Percentiles rank a stretch among this genome's conserved stretches.
These are phyloP conservation scores for Penicillium diatomitis DNA, from an alignment of 495 filamentous ascomycete genomes.

Conservation along the genomic window DNA sequence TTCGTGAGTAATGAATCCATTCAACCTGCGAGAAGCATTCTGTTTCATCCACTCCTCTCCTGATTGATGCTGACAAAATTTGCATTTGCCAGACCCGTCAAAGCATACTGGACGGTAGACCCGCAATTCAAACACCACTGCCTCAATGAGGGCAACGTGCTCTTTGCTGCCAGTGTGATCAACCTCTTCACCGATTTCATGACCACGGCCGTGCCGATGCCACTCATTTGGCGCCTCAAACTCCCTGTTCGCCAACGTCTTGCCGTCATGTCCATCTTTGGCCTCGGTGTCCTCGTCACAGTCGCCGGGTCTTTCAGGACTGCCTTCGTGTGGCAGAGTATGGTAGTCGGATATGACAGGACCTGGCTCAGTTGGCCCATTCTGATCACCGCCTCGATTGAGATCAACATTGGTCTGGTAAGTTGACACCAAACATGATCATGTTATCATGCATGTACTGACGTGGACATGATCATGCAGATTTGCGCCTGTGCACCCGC, in stretches of 20 bases:
- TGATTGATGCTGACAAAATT: no score
- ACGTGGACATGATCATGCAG: constrained; percentile 10
- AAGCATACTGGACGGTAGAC: constrained; percentile 42
- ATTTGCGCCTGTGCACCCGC: constrained; percentile 50
- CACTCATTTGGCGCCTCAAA: constrained; percentile 45
- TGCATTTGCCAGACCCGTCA: constrained; percentile 37
- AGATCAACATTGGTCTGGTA: constrained; percentile 54
- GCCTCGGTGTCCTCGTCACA: constrained; percentile 47
- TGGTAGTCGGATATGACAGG: constrained; percentile 40
- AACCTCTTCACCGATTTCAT: constrained; percentile 53
- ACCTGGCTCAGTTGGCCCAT: constrained; percentile 47
- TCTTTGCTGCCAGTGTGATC: constrained; percentile 47
- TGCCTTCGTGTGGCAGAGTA: constrained; percentile 40
- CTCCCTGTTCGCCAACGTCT: constrained; percentile 46
- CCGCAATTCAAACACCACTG: constrained; percentile 32
- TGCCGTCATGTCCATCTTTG: constrained; percentile 51
- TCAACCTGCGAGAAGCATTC: background rate
- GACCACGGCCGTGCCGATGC: constrained; percentile 49
- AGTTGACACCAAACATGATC: constrained; percentile 9
- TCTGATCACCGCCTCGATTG: constrained; percentile 44
- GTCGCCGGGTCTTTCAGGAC: constrained; percentile 48
- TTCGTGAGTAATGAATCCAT: constrained; percentile 28
- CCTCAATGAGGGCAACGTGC: constrained; percentile 38
- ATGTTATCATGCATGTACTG: no score
- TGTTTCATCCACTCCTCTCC: background rate